Evolutionary conservation across 208 protist genomes (phyloP).

Genomic region (Acanthamoeba healyi): DNA sequence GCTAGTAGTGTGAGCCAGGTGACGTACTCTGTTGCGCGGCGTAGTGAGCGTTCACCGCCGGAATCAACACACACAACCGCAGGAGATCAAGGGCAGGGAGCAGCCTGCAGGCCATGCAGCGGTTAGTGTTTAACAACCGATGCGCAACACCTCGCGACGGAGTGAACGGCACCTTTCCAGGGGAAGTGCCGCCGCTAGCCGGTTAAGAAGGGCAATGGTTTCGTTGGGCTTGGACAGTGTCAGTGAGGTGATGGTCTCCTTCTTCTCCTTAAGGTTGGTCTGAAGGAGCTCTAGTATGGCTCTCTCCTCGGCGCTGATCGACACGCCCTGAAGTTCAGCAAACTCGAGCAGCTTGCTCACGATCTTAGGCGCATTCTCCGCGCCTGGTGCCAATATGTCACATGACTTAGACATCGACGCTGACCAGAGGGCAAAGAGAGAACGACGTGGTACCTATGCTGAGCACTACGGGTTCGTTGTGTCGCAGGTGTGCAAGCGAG

Average conservation of each 20-base stretch:
- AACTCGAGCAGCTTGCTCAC: constrained; percentile 60
- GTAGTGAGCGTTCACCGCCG: constrained; percentile 51
- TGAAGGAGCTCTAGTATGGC: background rate
- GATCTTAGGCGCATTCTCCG: constrained; percentile 73
- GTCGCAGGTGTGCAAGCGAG: background rate
- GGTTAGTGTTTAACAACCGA: no score
- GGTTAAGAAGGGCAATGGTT: background rate
- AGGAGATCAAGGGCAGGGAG: constrained; percentile 52
- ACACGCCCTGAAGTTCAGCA: background rate
- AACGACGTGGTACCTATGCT: constrained; percentile 9
- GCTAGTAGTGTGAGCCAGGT: no score
- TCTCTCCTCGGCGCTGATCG: background rate
- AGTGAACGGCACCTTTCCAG: constrained; percentile 57
- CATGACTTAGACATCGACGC: no score
- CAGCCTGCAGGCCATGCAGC: no score
- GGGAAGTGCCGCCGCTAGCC: background rate
- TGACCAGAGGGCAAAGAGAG: no score
- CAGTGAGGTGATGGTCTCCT: background rate
- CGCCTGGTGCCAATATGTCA: background rate
- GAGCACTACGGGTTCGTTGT: constrained; percentile 56
- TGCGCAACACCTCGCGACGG: no score
- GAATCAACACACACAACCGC: constrained; percentile 30
- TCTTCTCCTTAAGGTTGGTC: constrained; percentile 1
- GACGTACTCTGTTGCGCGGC: background rate
- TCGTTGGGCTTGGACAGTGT: background rate